These are phyloP conservation scores for Calocybe gangraenosa DNA, from an alignment of 768 basidiomycete species.

Conservation along the genomic window DNA sequence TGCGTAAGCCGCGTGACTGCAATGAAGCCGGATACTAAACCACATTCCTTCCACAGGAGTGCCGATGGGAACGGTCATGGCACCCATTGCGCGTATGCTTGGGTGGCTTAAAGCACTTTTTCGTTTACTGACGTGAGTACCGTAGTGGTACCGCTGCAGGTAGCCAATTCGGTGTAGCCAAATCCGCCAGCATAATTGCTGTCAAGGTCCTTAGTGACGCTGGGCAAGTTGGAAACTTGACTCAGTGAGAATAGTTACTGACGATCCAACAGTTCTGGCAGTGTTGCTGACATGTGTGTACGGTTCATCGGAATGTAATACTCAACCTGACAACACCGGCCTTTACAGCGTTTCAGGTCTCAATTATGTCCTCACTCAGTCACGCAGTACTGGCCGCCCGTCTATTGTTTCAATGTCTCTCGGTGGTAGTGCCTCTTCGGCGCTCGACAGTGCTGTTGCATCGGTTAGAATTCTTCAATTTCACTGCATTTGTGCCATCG, in stretches of 20 bases:
- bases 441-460: conserved; percentile 3
- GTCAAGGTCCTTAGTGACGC: conserved; percentile 6
- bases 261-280: neutral
- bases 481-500: neutral
- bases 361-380: neutral
- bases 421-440: neutral
- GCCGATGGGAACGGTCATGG: conserved; percentile 39
- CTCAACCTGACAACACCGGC: neutral
- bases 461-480: neutral
- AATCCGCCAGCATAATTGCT: conserved; percentile 13
- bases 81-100: conserved; percentile 30
- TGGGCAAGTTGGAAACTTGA: neutral
- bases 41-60: conserved; percentile 2
- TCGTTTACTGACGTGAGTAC: neutral
- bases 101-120: neutral
- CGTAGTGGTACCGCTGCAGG: conserved; percentile 31
- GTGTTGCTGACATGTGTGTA: conserved; percentile 1
- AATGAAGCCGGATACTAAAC: neutral
- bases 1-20: conserved; percentile 1
- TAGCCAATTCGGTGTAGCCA: conserved; percentile 31
- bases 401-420: conserved; percentile 3
- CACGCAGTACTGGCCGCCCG: neutral
- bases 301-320: neutral
- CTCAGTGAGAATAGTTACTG: neutral
- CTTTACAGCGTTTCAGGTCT: conserved; percentile 2